Conservation (phyloP, 2,329 filamentous ascomycete species). For the Bimuria novae-zelandiae region DNA sequence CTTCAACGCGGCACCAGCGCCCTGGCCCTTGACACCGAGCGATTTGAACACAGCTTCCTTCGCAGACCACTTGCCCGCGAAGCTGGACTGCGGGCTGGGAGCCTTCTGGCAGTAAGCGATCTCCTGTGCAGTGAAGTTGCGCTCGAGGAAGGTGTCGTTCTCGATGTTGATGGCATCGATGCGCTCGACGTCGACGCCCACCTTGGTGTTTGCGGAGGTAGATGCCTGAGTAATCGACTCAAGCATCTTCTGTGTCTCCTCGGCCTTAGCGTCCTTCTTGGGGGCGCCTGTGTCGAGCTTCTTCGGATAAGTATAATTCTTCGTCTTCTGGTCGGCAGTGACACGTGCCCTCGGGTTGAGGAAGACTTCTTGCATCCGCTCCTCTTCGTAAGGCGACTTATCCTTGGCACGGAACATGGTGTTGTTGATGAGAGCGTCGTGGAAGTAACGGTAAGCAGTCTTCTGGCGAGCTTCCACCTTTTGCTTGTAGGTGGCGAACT, state of each 20-base stretch:
- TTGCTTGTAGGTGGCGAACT: slow-evolving; percentile 78
- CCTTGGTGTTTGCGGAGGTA: slow-evolving; percentile 66
- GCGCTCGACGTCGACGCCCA: slow-evolving; percentile 93
- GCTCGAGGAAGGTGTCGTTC: slow-evolving; percentile 90
- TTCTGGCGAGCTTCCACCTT: slow-evolving; percentile 95
- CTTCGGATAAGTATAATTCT: slow-evolving; percentile 72
- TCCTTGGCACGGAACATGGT: slow-evolving; percentile 95
- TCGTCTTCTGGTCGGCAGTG: slow-evolving; percentile 80
- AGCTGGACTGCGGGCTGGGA: slow-evolving; percentile 81
- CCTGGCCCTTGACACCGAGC: slow-evolving; percentile 82
- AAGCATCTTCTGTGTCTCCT: slow-evolving; percentile 74
- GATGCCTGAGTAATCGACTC: slow-evolving; percentile 74
- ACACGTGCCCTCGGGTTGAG: slow-evolving; percentile 94
- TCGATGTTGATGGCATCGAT: slow-evolving; percentile 86
- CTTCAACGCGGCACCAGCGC: slow-evolving; percentile 85
- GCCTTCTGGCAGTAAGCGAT: slow-evolving; percentile 84
- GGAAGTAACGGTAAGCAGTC: slow-evolving; percentile 98
- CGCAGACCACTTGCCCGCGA: slow-evolving; percentile 93
- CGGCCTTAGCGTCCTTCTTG: slow-evolving; percentile 61
- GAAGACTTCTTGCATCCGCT: slow-evolving; percentile 84
- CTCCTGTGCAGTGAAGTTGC: slow-evolving; percentile 89
- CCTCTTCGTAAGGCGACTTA: slow-evolving; percentile 85
- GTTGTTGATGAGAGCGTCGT: slow-evolving; percentile 98
- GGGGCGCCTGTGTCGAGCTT: slow-evolving; percentile 60
- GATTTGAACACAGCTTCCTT: slow-evolving; percentile 99